Base-by-base conservation (phyloP, 2,329 filamentous ascomycete species). In the Colletotrichum sp. region DNA sequence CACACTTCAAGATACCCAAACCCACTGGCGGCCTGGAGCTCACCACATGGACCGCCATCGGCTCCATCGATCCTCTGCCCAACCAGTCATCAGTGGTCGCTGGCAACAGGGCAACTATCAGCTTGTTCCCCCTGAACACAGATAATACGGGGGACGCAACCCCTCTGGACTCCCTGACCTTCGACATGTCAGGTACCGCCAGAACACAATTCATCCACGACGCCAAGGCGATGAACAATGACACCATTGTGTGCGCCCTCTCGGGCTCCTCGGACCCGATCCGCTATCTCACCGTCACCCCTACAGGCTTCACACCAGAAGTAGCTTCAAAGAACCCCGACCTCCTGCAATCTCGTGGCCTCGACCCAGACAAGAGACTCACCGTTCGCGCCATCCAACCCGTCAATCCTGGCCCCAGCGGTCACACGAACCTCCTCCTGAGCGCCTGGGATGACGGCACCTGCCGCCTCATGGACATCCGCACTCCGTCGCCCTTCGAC, bases 401-500 rank as follows among this genome's bases (percentile, higher is more conserved):
- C 1, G 81, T 91, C 1, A 80, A 84, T 16, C 78, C 75, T 9
- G 62, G 76, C 15, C 71, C 77, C 8, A 61, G 66, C 13, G 83
- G 85, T 1, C 82, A 82, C 24, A 82, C 83, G 2, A 86, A 83
- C 26, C 80, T 89, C 3, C 78, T 91, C 8, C 83, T 91, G 15
- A 89, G 86, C 70, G 85, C 88, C 5, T 91, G 89, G 89, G 86
- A 88, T 58, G 89, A 91, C 70, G 89, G 89, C 10, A 89, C 87
- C 1, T 85, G 87, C 69, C 77, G 78, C 21, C 77, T 79, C 5
- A 68, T 77, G 26, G 90, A 91, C 76, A 78, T 89, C 3, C 87
- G 90, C 15, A 88, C 88, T 1, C 85, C 88, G 1, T 88, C 85
- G 0, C 76, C 84, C 2, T 82, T 86, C 34, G 89, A 90, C 70